Conservation (phyloP, 1,284 basidiomycete species). For the Trametes hirsuta region DNA sequence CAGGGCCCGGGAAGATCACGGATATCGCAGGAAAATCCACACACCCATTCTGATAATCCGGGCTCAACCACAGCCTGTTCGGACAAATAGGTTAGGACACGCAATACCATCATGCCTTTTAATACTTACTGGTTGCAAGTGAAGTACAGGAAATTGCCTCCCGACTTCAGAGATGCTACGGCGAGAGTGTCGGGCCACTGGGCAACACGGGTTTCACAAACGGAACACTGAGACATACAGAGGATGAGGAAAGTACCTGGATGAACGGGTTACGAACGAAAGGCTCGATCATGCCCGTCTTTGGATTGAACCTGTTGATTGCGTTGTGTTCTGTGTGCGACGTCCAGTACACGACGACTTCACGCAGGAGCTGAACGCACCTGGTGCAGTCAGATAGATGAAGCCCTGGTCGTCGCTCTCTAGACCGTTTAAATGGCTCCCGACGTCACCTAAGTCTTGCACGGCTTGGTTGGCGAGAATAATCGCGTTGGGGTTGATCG, state of each 20-base stretch:
- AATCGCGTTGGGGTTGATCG: constrained; percentile 27
- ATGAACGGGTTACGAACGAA: constrained; percentile 36
- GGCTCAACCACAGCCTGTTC: constrained; percentile 27
- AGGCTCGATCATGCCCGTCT: constrained; percentile 31
- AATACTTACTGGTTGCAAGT: constrained; percentile 25
- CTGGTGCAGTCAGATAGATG: constrained; percentile 33
- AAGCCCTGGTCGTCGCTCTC: constrained; percentile 35
- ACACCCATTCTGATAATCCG: constrained; percentile 30
- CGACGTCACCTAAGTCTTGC: constrained; percentile 27
- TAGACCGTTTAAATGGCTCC: constrained; percentile 33
- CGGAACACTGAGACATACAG: background rate
- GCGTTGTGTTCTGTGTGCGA: constrained; percentile 32
- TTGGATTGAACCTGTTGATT: constrained; percentile 33
- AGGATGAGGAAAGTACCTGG: constrained; percentile 13
- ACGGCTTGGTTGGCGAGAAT: constrained; percentile 28
- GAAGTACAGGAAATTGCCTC: constrained; percentile 27
- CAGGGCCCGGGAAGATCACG: background rate
- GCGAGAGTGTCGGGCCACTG: constrained; percentile 30
- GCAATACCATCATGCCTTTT: background rate
- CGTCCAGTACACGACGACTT: background rate
- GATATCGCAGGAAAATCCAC: background rate
- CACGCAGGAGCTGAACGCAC: background rate
- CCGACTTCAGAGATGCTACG: constrained; percentile 19
- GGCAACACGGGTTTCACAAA: background rate
- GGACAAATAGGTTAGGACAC: background rate